phyloP scores from a whole-genome alignment of 768 basidiomycete genomes.

The Mrakia blollopis region DNA sequence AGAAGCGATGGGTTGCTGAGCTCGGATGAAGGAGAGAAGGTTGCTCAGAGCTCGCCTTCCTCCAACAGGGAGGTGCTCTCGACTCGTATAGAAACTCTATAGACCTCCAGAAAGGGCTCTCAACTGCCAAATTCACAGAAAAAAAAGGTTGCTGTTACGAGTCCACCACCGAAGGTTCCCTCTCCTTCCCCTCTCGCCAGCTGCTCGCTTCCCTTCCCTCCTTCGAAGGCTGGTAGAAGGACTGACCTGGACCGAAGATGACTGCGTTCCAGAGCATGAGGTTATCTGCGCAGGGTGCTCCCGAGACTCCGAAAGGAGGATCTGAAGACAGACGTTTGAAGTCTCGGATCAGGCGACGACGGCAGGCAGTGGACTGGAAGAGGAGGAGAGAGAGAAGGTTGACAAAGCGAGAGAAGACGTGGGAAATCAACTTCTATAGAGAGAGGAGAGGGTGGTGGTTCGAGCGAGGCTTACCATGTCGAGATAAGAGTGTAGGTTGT shows the following conservation, averaged over 20 bases:
- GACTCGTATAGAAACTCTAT: too few species aligned
- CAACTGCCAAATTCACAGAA: not conserved
- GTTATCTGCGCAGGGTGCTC: constrained; percentile 94
- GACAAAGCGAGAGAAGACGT: not conserved
- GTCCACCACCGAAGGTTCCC: not conserved
- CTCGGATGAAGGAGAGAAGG: not conserved
- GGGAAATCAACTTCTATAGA: too few species aligned
- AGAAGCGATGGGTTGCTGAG: not conserved
- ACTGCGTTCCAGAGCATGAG: constrained; percentile 99
- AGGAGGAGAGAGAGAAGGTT: not conserved
- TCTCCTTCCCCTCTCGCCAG: not conserved
- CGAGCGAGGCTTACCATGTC: not conserved
- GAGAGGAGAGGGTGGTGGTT: too few species aligned
- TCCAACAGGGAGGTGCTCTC: too few species aligned
- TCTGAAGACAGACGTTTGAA: constrained; percentile 93
- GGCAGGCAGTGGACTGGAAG: constrained; percentile 81
- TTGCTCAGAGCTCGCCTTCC: not conserved
- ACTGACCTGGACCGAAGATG: constrained; percentile 92
- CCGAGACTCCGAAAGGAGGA: constrained; percentile 92
- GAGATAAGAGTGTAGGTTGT: not conserved
- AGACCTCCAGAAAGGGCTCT: not conserved
- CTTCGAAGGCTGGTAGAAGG: not conserved
- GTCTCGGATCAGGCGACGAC: constrained; percentile 92
- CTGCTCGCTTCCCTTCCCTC: not conserved
- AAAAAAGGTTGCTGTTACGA: not conserved